These are phyloP conservation scores for Pyricularia grisea DNA, from an alignment of 2,329 filamentous ascomycete species.

Conservation along the genomic window DNA sequence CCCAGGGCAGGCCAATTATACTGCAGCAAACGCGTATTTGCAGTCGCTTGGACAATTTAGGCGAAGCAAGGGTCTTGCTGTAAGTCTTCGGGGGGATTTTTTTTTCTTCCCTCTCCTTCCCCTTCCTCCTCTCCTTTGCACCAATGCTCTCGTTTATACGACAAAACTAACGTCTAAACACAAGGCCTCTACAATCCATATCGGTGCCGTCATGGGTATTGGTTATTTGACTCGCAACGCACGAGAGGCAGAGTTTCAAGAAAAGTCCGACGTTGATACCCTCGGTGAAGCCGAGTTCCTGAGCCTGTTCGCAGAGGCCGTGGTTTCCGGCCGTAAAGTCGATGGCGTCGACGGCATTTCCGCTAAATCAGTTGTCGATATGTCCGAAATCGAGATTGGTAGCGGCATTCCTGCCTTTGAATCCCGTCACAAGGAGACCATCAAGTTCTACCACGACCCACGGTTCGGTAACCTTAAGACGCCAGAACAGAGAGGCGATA, in stretches of 20 bases:
- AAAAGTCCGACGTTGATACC: background rate
- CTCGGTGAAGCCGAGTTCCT: background rate
- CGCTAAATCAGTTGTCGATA: background rate
- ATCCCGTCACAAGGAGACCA: constrained; percentile 1
- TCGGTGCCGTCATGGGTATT: constrained; percentile 27
- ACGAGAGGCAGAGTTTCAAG: constrained; percentile 6
- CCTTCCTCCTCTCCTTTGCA: no score
- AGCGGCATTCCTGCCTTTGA: constrained; percentile 5
- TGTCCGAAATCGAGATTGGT: background rate
- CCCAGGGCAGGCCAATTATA: constrained; percentile 29
- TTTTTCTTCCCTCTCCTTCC: background rate
- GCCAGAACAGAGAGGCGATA: background rate
- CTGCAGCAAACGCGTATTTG: constrained; percentile 28
- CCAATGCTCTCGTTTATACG: background rate
- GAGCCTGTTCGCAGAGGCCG: constrained; percentile 4
- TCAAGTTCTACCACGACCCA: background rate
- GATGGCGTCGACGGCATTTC: background rate
- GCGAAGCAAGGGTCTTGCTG: constrained; percentile 25
- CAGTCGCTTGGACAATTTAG: constrained; percentile 21
- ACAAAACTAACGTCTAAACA: background rate
- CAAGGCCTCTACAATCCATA: constrained; percentile 21
- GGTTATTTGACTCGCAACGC: constrained; percentile 26
- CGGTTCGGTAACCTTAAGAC: background rate
- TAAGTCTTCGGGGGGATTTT: background rate
- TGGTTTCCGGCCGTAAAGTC: background rate